A percentile compares a stretch with the other conserved stretches of the same genome.
Evolutionary conservation across 768 basidiomycete species (phyloP).

Genomic region (Auricularia heimuer): DNA sequence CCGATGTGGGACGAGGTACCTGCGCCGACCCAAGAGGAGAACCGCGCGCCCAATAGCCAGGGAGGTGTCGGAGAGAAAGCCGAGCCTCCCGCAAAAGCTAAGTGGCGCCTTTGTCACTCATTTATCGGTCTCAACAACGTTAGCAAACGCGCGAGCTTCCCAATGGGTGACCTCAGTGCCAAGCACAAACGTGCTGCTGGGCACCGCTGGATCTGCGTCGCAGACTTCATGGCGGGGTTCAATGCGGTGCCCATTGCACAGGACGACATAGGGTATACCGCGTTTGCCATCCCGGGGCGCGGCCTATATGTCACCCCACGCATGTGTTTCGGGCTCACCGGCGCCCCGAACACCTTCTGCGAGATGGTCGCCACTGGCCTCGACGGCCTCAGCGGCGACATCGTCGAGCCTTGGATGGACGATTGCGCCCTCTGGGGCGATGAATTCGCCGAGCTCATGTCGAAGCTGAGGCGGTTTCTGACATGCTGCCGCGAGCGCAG

Average conservation of each 20-base stretch:
- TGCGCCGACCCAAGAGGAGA: slow-evolving; percentile 16
- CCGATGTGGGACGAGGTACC: slow-evolving; percentile 5
- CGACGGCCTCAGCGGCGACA: background rate
- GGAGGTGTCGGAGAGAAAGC: slow-evolving; percentile 19
- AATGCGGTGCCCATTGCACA: slow-evolving; percentile 14
- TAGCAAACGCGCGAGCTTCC: slow-evolving; percentile 14
- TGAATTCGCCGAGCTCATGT: slow-evolving; percentile 20
- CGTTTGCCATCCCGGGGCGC: slow-evolving; percentile 28
- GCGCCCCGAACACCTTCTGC: slow-evolving; percentile 28
- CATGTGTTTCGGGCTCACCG: slow-evolving; percentile 34
- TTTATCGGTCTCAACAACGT: slow-evolving; percentile 23
- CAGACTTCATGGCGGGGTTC: slow-evolving; percentile 20
- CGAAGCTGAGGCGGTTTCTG: slow-evolving; percentile 19
- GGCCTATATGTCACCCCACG: slow-evolving; percentile 27
- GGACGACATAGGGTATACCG: slow-evolving; percentile 15
- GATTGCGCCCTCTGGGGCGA: no score
- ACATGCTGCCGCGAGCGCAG: slow-evolving; percentile 16
- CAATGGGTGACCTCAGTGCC: slow-evolving; percentile 25
- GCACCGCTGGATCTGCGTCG: no score
- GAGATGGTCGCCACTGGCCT: slow-evolving; percentile 5
- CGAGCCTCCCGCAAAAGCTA: slow-evolving; percentile 16
- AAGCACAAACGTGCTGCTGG: slow-evolving; percentile 31
- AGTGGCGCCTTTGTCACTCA: no score
- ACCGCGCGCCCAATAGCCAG: slow-evolving; percentile 1
- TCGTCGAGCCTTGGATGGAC: slow-evolving; percentile 14